Conservation (phyloP, 805 yeast genomes). For the Spathaspora girioi region DNA sequence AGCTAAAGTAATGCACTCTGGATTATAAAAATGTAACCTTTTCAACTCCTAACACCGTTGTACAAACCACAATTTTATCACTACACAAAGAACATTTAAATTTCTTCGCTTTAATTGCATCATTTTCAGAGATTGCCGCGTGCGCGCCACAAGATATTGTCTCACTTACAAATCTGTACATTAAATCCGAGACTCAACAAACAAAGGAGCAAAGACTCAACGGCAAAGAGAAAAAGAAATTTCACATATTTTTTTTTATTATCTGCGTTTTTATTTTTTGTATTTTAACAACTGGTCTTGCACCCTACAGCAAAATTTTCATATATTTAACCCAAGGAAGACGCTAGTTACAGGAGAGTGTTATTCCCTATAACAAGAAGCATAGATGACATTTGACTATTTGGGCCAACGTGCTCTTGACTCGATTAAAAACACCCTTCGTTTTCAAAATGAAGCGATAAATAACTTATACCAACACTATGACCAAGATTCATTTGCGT, state of each 20-base stretch:
- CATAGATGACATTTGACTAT: neutral
- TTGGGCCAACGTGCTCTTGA: constrained; percentile 11
- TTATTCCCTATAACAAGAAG: neutral
- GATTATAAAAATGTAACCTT: neutral
- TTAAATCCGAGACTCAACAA: neutral
- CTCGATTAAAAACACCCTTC: constrained; percentile 39
- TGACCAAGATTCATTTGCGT: constrained; percentile 30
- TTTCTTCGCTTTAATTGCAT: neutral
- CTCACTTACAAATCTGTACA: neutral
- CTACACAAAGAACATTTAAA: neutral
- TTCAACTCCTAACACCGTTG: neutral
- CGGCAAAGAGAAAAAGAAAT: neutral
- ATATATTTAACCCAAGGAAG: neutral
- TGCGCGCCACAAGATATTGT: neutral
- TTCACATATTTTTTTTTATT: neutral
- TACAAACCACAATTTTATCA: neutral
- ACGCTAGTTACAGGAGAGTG: neutral
- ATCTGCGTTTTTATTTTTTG: neutral
- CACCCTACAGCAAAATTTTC: too few relatives aligned
- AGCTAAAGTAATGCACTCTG: neutral
- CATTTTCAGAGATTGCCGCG: neutral
- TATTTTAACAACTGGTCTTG: neutral
- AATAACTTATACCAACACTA: constrained; percentile 44
- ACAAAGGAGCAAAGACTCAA: neutral
- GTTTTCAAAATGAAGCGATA: constrained; percentile 47